Evolutionary conservation across 2,329 filamentous ascomycete species (phyloP).

Genomic region (Microcera coccophila): DNA sequence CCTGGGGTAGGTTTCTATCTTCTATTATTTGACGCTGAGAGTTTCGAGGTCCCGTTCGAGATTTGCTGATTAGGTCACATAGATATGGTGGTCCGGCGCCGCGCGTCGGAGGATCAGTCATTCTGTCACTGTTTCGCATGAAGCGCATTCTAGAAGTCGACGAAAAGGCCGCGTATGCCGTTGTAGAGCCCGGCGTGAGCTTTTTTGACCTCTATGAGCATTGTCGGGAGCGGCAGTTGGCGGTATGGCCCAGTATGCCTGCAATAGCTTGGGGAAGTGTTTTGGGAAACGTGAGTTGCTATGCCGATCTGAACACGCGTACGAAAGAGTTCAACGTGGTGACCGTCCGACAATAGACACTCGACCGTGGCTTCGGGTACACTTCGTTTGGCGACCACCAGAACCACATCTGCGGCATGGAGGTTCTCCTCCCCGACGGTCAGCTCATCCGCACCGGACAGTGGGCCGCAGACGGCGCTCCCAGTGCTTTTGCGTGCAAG

Average conservation of each 20-base stretch:
- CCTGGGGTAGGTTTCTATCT: conserved; percentile 2
- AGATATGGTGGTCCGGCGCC: conserved; percentile 8
- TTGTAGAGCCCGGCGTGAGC: conserved; percentile 7
- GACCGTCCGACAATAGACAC: too few species aligned
- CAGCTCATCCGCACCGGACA: conserved; percentile 8
- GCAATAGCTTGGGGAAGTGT: conserved; percentile 7
- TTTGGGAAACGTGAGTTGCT: conserved; percentile 7
- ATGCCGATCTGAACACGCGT: too few species aligned
- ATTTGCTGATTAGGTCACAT: neutral
- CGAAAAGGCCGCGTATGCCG: conserved; percentile 3
- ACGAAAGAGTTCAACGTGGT: too few species aligned
- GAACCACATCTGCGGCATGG: conserved; percentile 4
- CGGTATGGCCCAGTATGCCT: conserved; percentile 1
- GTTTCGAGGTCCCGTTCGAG: neutral
- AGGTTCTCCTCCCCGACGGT: conserved; percentile 5
- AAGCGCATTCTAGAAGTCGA: conserved; percentile 7
- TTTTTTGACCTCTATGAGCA: conserved; percentile 5
- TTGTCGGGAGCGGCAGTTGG: neutral
- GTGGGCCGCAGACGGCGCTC: conserved; percentile 3
- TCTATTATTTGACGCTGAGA: neutral
- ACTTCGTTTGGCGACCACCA: conserved; percentile 4
- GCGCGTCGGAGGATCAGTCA: conserved; percentile 2
- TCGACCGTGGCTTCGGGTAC: conserved; percentile 7
- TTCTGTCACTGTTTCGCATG: conserved; percentile 4
- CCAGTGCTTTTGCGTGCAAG: conserved; percentile 3